A percentile compares a stretch with the other conserved stretches of the same genome.
Conservation (phyloP, 2,329 filamentous ascomycete species). For the Colletotrichum sp. region DNA sequence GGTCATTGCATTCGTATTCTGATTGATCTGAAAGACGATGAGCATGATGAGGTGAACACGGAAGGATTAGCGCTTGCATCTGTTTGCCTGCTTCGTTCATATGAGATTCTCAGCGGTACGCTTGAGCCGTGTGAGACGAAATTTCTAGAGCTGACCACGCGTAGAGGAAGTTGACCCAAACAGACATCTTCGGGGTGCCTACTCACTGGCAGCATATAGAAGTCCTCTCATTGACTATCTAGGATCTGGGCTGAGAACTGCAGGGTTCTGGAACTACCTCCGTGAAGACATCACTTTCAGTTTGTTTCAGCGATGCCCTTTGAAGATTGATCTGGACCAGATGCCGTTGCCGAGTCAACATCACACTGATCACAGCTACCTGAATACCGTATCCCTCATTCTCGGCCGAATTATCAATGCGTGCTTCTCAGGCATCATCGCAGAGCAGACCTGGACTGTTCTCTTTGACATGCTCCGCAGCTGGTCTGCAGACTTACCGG, state of each 20-base stretch:
- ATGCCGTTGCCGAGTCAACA: conserved; percentile 18
- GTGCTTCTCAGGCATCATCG: conserved; percentile 28
- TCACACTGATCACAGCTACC: conserved; percentile 32
- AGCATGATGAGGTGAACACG: conserved; percentile 38
- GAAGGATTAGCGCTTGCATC: conserved; percentile 41
- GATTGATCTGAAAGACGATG: conserved; percentile 34
- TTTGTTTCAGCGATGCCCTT: conserved; percentile 43
- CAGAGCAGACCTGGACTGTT: conserved; percentile 23
- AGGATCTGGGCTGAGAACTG: conserved; percentile 34
- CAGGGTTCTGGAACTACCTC: conserved; percentile 57
- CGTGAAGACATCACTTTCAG: conserved; percentile 60
- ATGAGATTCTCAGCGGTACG: conserved; percentile 47
- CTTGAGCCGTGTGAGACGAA: accelerated
- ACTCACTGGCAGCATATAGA: conserved; percentile 42
- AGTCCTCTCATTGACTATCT: conserved; percentile 25
- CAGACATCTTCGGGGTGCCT: conserved; percentile 50
- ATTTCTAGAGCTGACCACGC: background rate
- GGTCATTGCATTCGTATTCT: conserved; percentile 41
- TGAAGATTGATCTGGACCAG: conserved; percentile 43
- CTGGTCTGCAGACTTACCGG: conserved; percentile 38
- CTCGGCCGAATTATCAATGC: conserved; percentile 49
- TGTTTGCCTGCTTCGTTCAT: conserved; percentile 52
- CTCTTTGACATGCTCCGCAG: conserved; percentile 25
- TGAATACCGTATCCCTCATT: conserved; percentile 47
- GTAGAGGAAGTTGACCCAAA: conserved; percentile 45